Base-by-base conservation (phyloP, 495 filamentous ascomycete species). In the Lepidopterella palustris region DNA sequence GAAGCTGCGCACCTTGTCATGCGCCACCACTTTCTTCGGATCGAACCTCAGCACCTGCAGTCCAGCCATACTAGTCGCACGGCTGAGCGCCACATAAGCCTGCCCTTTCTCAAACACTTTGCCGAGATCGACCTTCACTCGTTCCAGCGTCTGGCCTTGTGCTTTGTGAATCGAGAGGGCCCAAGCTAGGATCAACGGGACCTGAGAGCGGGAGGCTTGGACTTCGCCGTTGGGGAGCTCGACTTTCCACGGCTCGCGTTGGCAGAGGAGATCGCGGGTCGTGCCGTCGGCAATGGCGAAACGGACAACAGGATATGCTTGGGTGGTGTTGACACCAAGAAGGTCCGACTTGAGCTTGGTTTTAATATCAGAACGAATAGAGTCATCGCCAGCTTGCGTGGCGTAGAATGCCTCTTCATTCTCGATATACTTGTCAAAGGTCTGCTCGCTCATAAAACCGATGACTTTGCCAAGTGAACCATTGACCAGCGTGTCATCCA, bases 111-210 rank as follows among this genome's bases (percentile, higher is more conserved):
- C 93, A 66, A 98, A 98, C 8, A 93, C 89, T 63, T 79, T 86
- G 15, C 90, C 89, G 0, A 98, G 78, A 66, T 97, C 90, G 5
- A 98, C 92, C 71, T 95, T 96, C 49, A 97, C 95, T 15, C 93
- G 80, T 68, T 96, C 91, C 45, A 98, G 77, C 13, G 93, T 97
- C 69, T 97, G 95, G 0, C 93, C 93, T 70, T 98, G 93, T 8
- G 95, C 93, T 74, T 98, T 98, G 77, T 98, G 93, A 61, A 98
- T 97, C 1, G 89, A 95, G 15, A 98, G 75, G 13, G 93, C 95
- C 93, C 93, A 97, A 1, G 93, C 93, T 10, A 98, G 79, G 53
- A 97, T 97, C 29, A 98, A 78, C 1, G 93, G 88, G 61, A 92
- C 65, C 69, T 92, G 88, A 5, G 72, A 76, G 28, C 89, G 87